These are phyloP conservation scores for Jamesozyma lodderae DNA, from an alignment of 805 yeast species.

Conservation along the genomic window DNA sequence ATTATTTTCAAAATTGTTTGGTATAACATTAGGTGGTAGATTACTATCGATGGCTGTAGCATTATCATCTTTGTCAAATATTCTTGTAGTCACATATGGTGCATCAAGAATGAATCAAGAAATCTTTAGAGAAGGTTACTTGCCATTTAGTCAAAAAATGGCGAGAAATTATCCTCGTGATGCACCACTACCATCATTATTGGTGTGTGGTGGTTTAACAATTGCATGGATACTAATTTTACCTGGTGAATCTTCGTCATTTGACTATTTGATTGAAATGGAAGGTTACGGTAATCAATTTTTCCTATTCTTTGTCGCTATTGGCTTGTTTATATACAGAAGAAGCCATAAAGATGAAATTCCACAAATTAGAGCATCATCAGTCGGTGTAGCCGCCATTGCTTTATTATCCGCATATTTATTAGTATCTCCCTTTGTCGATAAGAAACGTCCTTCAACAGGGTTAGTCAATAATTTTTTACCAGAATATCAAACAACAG, in stretches of 20 bases:
- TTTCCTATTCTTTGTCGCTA: slow-evolving; percentile 43
- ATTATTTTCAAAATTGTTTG: slow-evolving; percentile 48
- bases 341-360: slow-evolving; percentile 35
- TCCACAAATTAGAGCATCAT: slow-evolving; percentile 45
- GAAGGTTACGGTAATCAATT: slow-evolving; percentile 41
- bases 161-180: slow-evolving; percentile 49
- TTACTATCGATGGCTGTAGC: slow-evolving; percentile 51
- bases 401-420: slow-evolving; percentile 40
- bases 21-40: slow-evolving; percentile 43
- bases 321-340: slow-evolving; percentile 51
- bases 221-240: slow-evolving; percentile 27
- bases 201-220: slow-evolving; percentile 29
- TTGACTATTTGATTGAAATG: slow-evolving; percentile 36
- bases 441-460: slow-evolving; percentile 8
- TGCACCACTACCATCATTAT: slow-evolving; percentile 46
- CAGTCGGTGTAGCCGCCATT: slow-evolving; percentile 40
- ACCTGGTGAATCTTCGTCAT: slow-evolving; percentile 32
- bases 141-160: slow-evolving; percentile 44
- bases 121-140: slow-evolving; percentile 51
- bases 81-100: slow-evolving; percentile 51
- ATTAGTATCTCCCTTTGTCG: slow-evolving; percentile 38
- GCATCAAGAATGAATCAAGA: slow-evolving; percentile 57
- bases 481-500: slow-evolving; percentile 35
- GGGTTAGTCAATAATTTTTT: slow-evolving; percentile 9
- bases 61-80: slow-evolving; percentile 53